phyloP scores from a whole-genome alignment of 768 basidiomycete genomes.

The Hericium coralloides region DNA sequence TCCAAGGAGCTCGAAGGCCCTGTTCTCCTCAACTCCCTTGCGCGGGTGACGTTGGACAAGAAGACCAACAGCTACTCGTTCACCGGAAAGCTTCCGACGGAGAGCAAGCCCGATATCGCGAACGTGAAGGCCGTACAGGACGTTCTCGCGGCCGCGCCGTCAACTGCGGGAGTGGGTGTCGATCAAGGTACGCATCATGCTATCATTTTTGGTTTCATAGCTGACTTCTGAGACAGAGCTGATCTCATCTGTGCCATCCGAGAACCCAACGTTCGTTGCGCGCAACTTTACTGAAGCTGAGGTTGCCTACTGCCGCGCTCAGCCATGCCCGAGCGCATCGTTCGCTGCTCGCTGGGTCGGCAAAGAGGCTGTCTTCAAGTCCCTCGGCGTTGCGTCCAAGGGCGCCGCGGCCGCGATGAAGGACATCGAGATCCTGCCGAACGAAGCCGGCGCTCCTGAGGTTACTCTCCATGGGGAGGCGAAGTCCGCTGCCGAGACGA shows the following conservation, averaged over 20 bases:
- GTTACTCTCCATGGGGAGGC: constrained; percentile 79
- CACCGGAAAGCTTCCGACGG: constrained; percentile 49
- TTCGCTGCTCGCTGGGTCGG: constrained; percentile 97
- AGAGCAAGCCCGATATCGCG: constrained; percentile 42
- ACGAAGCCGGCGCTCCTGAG: constrained; percentile 67
- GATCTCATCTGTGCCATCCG: constrained; percentile 86
- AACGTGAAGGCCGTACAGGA: constrained; percentile 63
- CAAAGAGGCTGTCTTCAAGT: constrained; percentile 97
- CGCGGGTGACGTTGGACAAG: constrained; percentile 68
- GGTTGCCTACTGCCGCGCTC: constrained; percentile 75
- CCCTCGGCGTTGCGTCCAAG: constrained; percentile 80
- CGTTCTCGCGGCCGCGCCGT: constrained; percentile 35
- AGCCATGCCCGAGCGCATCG: constrained; percentile 81
- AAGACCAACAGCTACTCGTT: constrained; percentile 88
- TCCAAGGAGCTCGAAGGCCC: constrained; percentile 74
- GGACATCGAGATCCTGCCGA: constrained; percentile 91
- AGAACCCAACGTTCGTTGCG: constrained; percentile 76
- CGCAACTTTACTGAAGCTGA: constrained; percentile 94
- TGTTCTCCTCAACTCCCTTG: constrained; percentile 88
- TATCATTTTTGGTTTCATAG: constrained; percentile 6
- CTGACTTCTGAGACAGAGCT: constrained; percentile 44
- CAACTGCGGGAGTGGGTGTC: constrained; percentile 73
- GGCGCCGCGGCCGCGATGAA: constrained; percentile 94
- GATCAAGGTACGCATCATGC: constrained; percentile 60
- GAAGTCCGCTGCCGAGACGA: constrained; percentile 55